Evolutionary conservation across 2,329 filamentous ascomycete species (phyloP), one percentile per base, ranked within the genome.

Genomic region (Colletotrichum tabaci): DNA sequence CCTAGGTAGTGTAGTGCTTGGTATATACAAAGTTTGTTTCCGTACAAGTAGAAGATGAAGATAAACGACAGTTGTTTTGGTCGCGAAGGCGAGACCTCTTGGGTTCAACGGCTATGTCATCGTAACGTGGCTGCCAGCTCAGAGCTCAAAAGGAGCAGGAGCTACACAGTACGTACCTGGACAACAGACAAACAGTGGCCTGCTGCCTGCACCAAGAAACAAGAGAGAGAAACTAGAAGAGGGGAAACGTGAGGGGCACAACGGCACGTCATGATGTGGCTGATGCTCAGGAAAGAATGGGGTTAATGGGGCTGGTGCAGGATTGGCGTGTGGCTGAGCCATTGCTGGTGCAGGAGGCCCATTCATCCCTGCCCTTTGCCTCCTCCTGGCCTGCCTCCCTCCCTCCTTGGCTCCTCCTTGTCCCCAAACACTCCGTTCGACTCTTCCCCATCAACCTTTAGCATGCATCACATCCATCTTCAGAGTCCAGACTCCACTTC

Each of bases 231-330:
- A 38, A 38, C 35, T 2, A 10, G 35, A 10, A 57, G 67, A 55
- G 62, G 67, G 67, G 63, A 46, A 71, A 42, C 23, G 23, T 53
- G 62, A 67, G 62, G 67, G 57, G 65, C 46, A 67, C 21, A 23
- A 4, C 12, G 16, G 38, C 42, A 67, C 64, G 68, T 71, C 68
- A 68, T 71, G 52, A 12, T 67, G 64, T 71, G 68, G 68, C 68
- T 68, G 64, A 55, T 26, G 50, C 21, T 15, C 40, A 10, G 40
- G 49, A 15, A n/a, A 1, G 4, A 18, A 8, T 46, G 62, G 61
- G 21, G 8, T 40, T 8, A 3, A 12, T n/a, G 44, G 44, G 30
- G 18, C 30, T 7, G 18, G 53, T 26, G 62, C 18, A 42, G 30
- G 4, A 18, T 4, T 12, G 9, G 62, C 16, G 26, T 61, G 67